These are phyloP conservation scores for Eucalyptus rudis DNA, from an alignment of 345 rosid genomes.

Conservation along the genomic window DNA sequence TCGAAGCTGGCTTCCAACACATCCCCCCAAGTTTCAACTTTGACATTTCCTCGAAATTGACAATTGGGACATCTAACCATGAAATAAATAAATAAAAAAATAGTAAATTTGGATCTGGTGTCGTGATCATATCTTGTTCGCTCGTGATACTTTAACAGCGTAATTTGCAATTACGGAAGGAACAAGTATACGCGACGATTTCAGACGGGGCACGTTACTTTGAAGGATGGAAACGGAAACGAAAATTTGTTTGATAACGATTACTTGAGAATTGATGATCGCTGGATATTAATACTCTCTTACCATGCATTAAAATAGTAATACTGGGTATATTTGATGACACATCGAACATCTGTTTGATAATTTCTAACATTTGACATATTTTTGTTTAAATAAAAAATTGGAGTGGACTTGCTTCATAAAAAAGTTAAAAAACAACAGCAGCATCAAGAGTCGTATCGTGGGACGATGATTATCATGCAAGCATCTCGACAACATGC, in stretches of 20 bases:
- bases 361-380: accelerated
- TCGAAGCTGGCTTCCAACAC: not conserved
- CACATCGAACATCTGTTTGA: no score
- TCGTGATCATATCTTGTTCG: not conserved
- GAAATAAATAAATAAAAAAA: not conserved
- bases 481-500: no score
- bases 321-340: no score
- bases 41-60: not conserved
- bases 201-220: not conserved
- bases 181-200: not conserved
- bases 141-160: not conserved
- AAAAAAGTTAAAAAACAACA: no score
- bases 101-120: not conserved
- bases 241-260: no score
- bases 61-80: not conserved
- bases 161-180: not conserved
- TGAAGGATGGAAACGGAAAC: accelerated
- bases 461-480: no score
- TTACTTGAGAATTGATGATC: no score
- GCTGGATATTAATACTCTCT: no score
- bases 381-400: no score
- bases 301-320: no score
- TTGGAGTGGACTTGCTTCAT: no score
- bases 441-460: no score
- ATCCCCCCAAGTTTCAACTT: not conserved